phyloP scores from a whole-genome alignment of 495 filamentous ascomycete species.

The Terfezia boudieri region DNA sequence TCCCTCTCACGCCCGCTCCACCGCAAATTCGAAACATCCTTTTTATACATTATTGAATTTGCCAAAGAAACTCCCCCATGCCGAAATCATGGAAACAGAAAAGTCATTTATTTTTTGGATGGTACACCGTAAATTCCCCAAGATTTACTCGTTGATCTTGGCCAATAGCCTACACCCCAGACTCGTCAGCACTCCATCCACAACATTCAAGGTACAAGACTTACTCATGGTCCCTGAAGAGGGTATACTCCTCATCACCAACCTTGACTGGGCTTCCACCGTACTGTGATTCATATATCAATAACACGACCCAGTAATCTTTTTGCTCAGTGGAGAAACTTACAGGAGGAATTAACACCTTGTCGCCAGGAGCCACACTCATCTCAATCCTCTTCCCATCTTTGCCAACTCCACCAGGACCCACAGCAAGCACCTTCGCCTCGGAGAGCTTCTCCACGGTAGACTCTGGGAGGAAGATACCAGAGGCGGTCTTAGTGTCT shows the following conservation, averaged over 20 bases:
- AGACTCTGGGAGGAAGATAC: conserved; percentile 93
- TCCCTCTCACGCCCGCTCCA: too few species aligned
- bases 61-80: too few species aligned
- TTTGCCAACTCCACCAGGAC: conserved; percentile 64
- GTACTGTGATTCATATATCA: conserved; percentile 36
- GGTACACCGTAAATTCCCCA: too few species aligned
- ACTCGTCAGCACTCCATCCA: too few species aligned
- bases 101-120: too few species aligned
- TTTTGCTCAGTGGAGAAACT: conserved; percentile 16
- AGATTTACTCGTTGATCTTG: conserved; percentile 60
- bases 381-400: conserved; percentile 68
- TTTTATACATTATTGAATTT: too few species aligned
- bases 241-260: conserved; percentile 82
- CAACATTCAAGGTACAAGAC: conserved; percentile 16
- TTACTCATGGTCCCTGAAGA: conserved; percentile 95
- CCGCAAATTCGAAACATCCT: too few species aligned
- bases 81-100: too few species aligned
- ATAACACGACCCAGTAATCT: conserved; percentile 2
- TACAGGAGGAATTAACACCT: conserved; percentile 94
- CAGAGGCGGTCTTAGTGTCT: conserved; percentile 81
- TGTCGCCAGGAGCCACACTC: conserved; percentile 63
- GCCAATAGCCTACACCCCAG: conserved; percentile 40
- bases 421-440: conserved; percentile 84
- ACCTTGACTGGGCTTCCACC: conserved; percentile 93
- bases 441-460: conserved; percentile 96